Percentiles rank a stretch among this genome's conserved stretches.
Conservation (phyloP, 768 basidiomycete species). For the Mycena maculata region DNA sequence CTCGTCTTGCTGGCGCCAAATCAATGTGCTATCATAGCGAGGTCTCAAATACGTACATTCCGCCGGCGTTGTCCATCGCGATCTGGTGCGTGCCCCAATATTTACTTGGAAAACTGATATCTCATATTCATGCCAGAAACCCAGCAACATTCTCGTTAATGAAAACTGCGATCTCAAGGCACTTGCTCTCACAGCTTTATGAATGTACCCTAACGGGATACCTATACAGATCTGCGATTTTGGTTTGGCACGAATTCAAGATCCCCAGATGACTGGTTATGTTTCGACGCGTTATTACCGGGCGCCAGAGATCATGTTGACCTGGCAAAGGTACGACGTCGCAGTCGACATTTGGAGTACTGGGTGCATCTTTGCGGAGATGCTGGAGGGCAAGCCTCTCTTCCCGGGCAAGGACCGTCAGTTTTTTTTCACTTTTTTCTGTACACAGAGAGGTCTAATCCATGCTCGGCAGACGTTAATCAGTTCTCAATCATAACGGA, state of each 20-base stretch:
- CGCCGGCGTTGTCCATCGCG: slow-evolving; percentile 97
- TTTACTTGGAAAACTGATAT: neutral
- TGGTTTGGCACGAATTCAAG: slow-evolving; percentile 97
- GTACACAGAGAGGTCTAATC: slow-evolving; percentile 11
- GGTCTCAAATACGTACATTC: slow-evolving; percentile 99
- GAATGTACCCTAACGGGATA: neutral
- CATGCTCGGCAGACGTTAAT: slow-evolving; percentile 86
- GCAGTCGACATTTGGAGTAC: slow-evolving; percentile 99
- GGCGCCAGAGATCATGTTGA: slow-evolving; percentile 99
- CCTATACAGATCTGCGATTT: slow-evolving; percentile 92
- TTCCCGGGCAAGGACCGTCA: slow-evolving; percentile 99
- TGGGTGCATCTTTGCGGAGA: slow-evolving; percentile 99
- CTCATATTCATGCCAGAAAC: slow-evolving; percentile 71
- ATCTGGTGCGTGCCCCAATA: slow-evolving; percentile 71
- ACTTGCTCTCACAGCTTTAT: slow-evolving; percentile 4
- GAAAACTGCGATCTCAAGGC: slow-evolving; percentile 99
- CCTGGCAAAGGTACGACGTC: slow-evolving; percentile 99
- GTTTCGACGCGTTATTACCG: slow-evolving; percentile 99
- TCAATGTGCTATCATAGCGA: slow-evolving; percentile 63
- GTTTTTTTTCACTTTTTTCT: slow-evolving; percentile 49
- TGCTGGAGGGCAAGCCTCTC: slow-evolving; percentile 97
- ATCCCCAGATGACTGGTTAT: slow-evolving; percentile 99
- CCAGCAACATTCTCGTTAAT: slow-evolving; percentile 98
- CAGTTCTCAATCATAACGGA: slow-evolving; percentile 99
- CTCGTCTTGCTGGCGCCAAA: neutral